These are phyloP conservation scores for Leccinum arenicola DNA, from an alignment of 768 basidiomycete genomes.

Conservation along the genomic window DNA sequence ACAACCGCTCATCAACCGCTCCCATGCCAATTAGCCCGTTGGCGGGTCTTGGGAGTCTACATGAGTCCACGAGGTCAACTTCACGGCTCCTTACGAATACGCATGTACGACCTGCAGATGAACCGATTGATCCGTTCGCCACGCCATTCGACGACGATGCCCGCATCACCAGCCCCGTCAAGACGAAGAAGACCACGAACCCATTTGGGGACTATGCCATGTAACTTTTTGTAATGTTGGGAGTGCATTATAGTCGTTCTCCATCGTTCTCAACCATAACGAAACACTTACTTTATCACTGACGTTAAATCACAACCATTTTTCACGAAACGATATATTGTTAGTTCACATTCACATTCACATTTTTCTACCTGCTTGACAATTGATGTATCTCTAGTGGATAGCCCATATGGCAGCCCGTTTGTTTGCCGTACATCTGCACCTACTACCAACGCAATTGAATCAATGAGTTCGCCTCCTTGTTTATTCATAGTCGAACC, in stretches of 20 bases:
- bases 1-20: conserved; percentile 22
- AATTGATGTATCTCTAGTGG: conserved; percentile 28
- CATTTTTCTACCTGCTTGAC: not conserved
- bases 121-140: conserved; percentile 53
- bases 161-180: conserved; percentile 27
- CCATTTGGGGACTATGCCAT: conserved; percentile 43
- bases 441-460: not conserved
- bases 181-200: conserved; percentile 50
- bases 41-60: conserved; percentile 18
- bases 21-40: conserved; percentile 15
- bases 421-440: not conserved
- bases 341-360: conserved; percentile 9
- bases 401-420: conserved; percentile 1
- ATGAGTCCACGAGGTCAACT: conserved; percentile 33
- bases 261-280: not conserved
- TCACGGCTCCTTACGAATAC: conserved; percentile 44
- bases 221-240: conserved; percentile 14
- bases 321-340: conserved; percentile 9
- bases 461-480: not conserved
- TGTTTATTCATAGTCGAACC: no score
- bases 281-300: conserved; percentile 12
- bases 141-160: conserved; percentile 81
- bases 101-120: conserved; percentile 38
- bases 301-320: conserved; percentile 10
- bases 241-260: not conserved